Conservation (phyloP, 1,284 basidiomycete species). For the Rhodotorula sp. region DNA sequence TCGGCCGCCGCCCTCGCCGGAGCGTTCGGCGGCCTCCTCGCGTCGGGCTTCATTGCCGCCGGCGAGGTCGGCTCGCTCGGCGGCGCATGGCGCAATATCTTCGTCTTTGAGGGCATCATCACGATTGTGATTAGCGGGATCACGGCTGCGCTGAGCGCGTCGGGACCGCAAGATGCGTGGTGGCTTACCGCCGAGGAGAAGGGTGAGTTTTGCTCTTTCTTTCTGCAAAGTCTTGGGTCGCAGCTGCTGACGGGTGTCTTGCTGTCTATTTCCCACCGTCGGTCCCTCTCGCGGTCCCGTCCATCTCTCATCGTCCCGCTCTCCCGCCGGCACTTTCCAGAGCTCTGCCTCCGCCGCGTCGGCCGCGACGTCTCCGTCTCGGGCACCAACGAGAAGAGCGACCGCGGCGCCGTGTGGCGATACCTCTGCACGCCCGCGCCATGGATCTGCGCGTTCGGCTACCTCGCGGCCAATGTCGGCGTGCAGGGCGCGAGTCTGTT, state of each 20-base stretch:
- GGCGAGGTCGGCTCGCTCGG: background rate
- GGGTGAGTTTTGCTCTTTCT: background rate
- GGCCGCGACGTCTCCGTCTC: no score
- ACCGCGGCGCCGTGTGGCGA: background rate
- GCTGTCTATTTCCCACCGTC: no score
- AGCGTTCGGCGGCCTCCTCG: background rate
- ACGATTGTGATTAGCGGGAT: background rate
- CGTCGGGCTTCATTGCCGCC: background rate
- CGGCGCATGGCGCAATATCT: background rate
- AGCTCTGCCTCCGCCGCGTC: background rate
- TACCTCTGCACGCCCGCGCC: background rate
- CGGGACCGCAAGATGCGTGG: background rate
- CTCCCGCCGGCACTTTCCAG: background rate
- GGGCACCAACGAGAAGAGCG: background rate
- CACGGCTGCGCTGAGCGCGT: background rate
- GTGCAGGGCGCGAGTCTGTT: slow-evolving; percentile 47
- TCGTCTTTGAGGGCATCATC: background rate
- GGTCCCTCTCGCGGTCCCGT: no score
- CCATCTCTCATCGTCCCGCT: background rate
- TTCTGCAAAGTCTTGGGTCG: no score
- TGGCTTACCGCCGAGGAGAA: background rate
- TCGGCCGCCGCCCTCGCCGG: slow-evolving; percentile 2
- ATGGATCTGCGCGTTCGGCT: background rate
- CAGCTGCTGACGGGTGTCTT: no score
- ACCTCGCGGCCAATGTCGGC: slow-evolving; percentile 43